These are phyloP conservation scores for Pichia deserticola DNA, from an alignment of 805 yeast species.

Conservation along the genomic window DNA sequence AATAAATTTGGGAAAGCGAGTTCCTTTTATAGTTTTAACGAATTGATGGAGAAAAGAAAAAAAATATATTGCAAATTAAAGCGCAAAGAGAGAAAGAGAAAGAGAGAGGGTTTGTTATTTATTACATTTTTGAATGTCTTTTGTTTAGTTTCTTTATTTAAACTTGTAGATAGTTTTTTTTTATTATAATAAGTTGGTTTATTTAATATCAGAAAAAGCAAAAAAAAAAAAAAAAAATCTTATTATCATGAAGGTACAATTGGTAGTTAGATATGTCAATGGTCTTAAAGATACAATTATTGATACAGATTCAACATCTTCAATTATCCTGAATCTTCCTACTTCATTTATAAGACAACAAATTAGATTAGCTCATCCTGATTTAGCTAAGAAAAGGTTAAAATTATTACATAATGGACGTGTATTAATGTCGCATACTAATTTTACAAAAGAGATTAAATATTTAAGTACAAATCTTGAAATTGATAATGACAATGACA, in stretches of 20 bases:
- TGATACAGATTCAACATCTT: constrained; percentile 21
- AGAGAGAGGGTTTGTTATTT: too few relatives aligned
- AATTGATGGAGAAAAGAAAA: too few relatives aligned
- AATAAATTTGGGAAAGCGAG: too few relatives aligned
- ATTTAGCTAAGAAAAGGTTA: constrained; percentile 38
- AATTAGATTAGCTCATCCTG: constrained; percentile 31
- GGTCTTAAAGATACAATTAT: constrained; percentile 35
- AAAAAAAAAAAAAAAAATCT: constrained; percentile 4
- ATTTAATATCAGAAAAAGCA: constrained; percentile 8
- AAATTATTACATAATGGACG: constrained; percentile 65
- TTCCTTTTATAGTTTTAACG: too few relatives aligned
- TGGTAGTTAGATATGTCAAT: constrained; percentile 40
- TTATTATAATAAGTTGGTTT: too few relatives aligned
- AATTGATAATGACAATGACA: constrained; percentile 7
- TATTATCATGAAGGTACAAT: background rate
- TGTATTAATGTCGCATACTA: constrained; percentile 49
- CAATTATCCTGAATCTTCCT: constrained; percentile 25
- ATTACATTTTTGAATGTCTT: too few relatives aligned
- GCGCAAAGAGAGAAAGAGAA: too few relatives aligned
- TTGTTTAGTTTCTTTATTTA: too few relatives aligned
- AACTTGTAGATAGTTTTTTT: too few relatives aligned
- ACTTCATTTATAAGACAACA: constrained; percentile 34
- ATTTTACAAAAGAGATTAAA: constrained; percentile 44
- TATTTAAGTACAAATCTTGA: constrained; percentile 6
- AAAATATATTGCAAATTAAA: too few relatives aligned